phyloP scores from a whole-genome alignment of 2,329 filamentous ascomycete species.

The Trichophyton verrucosum region DNA sequence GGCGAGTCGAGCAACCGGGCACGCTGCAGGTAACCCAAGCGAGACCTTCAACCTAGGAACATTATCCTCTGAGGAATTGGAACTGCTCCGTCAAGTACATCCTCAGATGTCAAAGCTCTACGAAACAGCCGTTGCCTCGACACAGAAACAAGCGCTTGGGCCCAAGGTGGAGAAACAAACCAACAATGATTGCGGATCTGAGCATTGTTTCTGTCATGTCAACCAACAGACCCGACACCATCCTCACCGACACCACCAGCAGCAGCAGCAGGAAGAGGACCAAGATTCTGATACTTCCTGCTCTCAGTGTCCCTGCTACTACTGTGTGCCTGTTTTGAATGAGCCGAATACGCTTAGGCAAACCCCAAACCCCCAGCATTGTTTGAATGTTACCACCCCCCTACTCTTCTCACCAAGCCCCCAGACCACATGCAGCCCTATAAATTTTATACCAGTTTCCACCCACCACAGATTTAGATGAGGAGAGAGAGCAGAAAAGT shows the following conservation, averaged over 20 bases:
- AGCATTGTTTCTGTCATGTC: background rate
- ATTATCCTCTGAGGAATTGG: background rate
- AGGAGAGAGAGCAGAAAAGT: background rate
- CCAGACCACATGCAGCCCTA: background rate
- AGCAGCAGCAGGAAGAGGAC: background rate
- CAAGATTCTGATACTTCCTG: background rate
- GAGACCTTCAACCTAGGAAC: background rate
- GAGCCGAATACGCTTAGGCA: background rate
- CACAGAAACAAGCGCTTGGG: background rate
- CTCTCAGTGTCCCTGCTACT: background rate
- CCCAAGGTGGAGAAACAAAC: slow-evolving; percentile 3
- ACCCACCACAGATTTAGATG: background rate
- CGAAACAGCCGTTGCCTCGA: slow-evolving; percentile 1
- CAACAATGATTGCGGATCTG: slow-evolving; percentile 34
- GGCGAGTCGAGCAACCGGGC: background rate
- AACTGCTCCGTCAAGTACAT: background rate
- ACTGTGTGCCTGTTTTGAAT: background rate
- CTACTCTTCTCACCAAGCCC: background rate
- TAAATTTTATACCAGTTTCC: background rate
- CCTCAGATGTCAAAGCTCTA: slow-evolving; percentile 3
- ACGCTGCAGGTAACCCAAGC: slow-evolving; percentile 10
- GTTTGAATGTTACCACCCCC: background rate
- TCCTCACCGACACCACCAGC: background rate
- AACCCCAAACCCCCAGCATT: background rate
- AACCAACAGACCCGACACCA: too few relatives aligned